Evolutionary conservation across 2,329 filamentous ascomycete genomes (phyloP).

Genomic region (Aspergillus hortae): DNA sequence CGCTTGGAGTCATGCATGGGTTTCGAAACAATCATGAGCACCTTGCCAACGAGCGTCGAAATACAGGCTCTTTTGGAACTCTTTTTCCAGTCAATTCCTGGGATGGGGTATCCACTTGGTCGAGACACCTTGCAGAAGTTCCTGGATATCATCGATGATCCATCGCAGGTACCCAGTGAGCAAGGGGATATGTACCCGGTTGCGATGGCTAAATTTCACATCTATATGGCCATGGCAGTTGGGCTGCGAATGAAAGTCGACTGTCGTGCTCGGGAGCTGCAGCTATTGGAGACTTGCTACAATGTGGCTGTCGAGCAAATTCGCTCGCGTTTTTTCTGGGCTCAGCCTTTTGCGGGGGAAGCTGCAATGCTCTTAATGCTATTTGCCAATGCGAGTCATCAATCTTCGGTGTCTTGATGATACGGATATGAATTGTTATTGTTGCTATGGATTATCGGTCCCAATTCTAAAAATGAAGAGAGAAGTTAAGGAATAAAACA

Average conservation of each 20-base stretch:
- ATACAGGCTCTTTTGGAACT: conserved; percentile 8
- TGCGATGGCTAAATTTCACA: conserved; percentile 13
- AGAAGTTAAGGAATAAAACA: too few relatives aligned
- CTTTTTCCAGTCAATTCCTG: conserved; percentile 1
- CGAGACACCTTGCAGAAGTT: conserved; percentile 3
- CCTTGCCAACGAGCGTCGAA: conserved; percentile 5
- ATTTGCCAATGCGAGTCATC: conserved; percentile 7
- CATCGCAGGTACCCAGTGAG: not conserved
- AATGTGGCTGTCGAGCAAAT: conserved; percentile 8
- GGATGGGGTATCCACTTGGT: conserved; percentile 1
- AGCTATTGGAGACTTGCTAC: conserved; percentile 10
- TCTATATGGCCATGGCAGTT: conserved; percentile 15
- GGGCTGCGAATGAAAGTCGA: conserved; percentile 7
- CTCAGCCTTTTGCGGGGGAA: conserved; percentile 5
- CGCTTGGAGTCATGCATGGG: not conserved
- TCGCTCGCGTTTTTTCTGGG: conserved; percentile 8
- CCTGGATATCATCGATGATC: conserved; percentile 6
- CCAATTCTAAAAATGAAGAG: too few relatives aligned
- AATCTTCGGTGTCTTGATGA: not conserved
- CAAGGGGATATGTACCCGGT: not conserved
- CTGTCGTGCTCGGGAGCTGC: not conserved
- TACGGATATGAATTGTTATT: too few relatives aligned
- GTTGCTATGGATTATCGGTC: too few relatives aligned
- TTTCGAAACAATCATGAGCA: not conserved
- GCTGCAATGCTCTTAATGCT: conserved; percentile 6